Evolutionary conservation across 495 filamentous ascomycete species (phyloP).

Genomic region (Tuber borchii): DNA sequence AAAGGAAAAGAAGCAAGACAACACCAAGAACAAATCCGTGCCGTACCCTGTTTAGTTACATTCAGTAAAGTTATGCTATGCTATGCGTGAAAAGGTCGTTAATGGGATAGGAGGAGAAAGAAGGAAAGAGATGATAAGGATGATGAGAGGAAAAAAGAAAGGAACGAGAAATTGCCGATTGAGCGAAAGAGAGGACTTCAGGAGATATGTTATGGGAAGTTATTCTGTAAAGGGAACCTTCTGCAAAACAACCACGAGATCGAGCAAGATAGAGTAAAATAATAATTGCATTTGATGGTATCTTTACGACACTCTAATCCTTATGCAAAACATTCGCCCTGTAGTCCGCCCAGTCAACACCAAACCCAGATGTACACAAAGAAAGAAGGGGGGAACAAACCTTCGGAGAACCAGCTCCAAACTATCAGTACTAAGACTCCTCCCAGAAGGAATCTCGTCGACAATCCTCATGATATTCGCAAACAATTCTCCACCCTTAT

Average conservation of each 20-base stretch:
- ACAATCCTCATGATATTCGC: slow-evolving; percentile 80
- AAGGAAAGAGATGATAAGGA: background rate
- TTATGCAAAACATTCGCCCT: slow-evolving; percentile 36
- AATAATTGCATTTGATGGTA: background rate
- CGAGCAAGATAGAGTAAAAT: background rate
- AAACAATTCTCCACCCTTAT: slow-evolving; percentile 82
- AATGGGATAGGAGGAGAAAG: background rate
- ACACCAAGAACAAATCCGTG: background rate
- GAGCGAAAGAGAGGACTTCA: background rate
- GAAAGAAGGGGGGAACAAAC: slow-evolving; percentile 44
- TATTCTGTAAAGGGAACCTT: background rate
- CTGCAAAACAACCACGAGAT: background rate
- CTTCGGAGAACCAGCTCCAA: slow-evolving; percentile 57
- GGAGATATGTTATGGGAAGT: background rate
- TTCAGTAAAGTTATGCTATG: background rate
- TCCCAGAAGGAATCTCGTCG: slow-evolving; percentile 69
- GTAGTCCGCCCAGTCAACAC: slow-evolving; percentile 14
- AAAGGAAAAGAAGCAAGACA: background rate
- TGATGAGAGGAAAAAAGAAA: background rate
- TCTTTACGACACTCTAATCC: slow-evolving; percentile 14
- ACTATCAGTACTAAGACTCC: slow-evolving; percentile 53
- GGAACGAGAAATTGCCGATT: background rate
- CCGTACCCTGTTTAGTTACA: background rate
- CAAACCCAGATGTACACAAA: background rate
- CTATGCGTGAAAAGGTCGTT: background rate